A percentile compares a stretch with the other conserved stretches of the same genome.
These are phyloP conservation scores for Mariannaea elegans DNA, from an alignment of 2,329 filamentous ascomycete genomes.

Conservation along the genomic window DNA sequence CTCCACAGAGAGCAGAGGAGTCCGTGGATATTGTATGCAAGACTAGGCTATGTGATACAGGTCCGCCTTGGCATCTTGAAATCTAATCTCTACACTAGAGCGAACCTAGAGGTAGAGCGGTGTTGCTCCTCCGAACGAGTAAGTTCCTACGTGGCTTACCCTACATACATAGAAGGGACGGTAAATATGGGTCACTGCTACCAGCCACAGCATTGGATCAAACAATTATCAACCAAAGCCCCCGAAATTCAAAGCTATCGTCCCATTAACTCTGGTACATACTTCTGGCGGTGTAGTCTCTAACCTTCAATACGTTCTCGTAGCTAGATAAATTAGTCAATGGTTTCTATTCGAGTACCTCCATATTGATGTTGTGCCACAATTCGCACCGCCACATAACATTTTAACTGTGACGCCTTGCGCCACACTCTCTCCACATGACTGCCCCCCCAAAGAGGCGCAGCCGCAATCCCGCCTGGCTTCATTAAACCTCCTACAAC, in stretches of 20 bases:
- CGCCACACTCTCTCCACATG: slow-evolving; percentile 39
- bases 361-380: slow-evolving; percentile 32
- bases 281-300: too few relatives aligned
- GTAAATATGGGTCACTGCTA: too few relatives aligned
- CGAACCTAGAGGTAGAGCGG: neutral
- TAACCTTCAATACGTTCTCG: too few relatives aligned
- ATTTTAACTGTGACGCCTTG: slow-evolving; percentile 10
- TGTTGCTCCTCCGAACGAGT: too few relatives aligned
- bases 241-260: too few relatives aligned
- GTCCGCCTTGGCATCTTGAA: neutral
- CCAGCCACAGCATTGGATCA: too few relatives aligned
- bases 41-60: neutral
- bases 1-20: neutral
- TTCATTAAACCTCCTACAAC: slow-evolving; percentile 33
- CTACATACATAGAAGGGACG: neutral
- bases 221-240: too few relatives aligned
- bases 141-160: neutral
- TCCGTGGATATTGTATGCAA: neutral
- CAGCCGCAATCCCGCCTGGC: slow-evolving; percentile 26
- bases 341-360: neutral
- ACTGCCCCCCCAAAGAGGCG: slow-evolving; percentile 12
- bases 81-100: neutral
- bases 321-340: too few relatives aligned
- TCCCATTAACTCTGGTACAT: too few relatives aligned
- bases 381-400: slow-evolving; percentile 30